Conservation (phyloP, 1,284 basidiomycete genomes). For the Apiotrichum akiyoshidainum region DNA sequence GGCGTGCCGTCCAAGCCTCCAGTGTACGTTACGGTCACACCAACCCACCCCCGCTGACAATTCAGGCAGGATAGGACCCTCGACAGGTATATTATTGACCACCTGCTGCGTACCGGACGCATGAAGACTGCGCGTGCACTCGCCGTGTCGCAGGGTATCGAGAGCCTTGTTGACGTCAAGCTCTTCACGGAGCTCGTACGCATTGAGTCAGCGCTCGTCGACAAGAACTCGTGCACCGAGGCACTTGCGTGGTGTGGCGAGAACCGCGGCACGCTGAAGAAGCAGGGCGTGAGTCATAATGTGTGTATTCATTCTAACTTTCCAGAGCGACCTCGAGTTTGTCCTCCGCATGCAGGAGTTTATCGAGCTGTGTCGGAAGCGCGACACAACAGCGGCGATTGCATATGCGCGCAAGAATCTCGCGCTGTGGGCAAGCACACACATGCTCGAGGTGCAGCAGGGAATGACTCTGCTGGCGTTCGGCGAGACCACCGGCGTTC, state of each 20-base stretch:
- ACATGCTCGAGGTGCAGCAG: slow-evolving; percentile 70
- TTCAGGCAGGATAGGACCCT: slow-evolving; percentile 50
- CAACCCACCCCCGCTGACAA: background rate
- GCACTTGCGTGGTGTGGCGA: slow-evolving; percentile 95
- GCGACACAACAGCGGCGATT: slow-evolving; percentile 74
- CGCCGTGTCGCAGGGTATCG: slow-evolving; percentile 34
- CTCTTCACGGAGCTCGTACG: slow-evolving; percentile 81
- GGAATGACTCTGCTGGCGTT: slow-evolving; percentile 75
- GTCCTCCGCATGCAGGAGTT: slow-evolving; percentile 93
- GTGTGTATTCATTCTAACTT: background rate
- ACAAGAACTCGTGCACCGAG: slow-evolving; percentile 71
- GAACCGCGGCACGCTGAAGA: slow-evolving; percentile 86
- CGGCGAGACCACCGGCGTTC: slow-evolving; percentile 46
- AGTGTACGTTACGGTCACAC: background rate
- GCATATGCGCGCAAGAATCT: slow-evolving; percentile 79
- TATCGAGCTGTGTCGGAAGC: slow-evolving; percentile 76
- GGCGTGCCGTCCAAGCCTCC: background rate
- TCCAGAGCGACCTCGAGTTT: slow-evolving; percentile 91
- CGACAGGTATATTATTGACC: slow-evolving; percentile 89
- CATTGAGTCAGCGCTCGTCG: slow-evolving; percentile 73
- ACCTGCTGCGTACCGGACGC: slow-evolving; percentile 63
- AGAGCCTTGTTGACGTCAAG: slow-evolving; percentile 82
- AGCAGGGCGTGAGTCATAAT: slow-evolving; percentile 66
- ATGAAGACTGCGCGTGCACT: slow-evolving; percentile 42
- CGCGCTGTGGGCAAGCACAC: slow-evolving; percentile 73